phyloP scores from a whole-genome alignment of 129 eudicot genomes.

The Escallonia herrerae region DNA sequence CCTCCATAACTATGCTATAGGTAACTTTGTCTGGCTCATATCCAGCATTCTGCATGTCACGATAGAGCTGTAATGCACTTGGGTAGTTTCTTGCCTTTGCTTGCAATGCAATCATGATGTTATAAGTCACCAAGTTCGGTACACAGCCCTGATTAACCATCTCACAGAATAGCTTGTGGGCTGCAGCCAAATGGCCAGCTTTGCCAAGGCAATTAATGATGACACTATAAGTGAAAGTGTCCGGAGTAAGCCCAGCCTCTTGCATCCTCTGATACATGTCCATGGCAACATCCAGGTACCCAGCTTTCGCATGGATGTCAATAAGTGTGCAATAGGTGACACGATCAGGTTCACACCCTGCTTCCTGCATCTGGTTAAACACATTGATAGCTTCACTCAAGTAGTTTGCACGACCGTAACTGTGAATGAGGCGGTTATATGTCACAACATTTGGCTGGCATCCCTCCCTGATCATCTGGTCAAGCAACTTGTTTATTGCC shows the following conservation, averaged over 20 bases:
- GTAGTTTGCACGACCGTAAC: conserved; percentile 93
- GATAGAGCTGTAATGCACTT: conserved; percentile 65
- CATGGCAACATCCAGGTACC: conserved; percentile 93
- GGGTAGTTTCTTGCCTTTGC: conserved; percentile 94
- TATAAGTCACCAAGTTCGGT: conserved; percentile 86
- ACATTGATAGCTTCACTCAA: conserved; percentile 71
- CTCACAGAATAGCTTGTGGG: conserved; percentile 75
- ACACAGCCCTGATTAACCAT: conserved; percentile 87
- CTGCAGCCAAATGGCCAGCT: conserved; percentile 88
- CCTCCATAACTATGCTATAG: conserved; percentile 96
- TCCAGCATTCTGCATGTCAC: conserved; percentile 79
- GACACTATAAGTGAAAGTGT: conserved; percentile 94
- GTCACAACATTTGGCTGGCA: conserved; percentile 89
- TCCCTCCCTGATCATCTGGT: conserved; percentile 82
- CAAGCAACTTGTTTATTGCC: conserved; percentile 62
- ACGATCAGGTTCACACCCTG: conserved; percentile 84
- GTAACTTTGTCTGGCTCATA: conserved; percentile 95
- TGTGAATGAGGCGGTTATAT: conserved; percentile 88
- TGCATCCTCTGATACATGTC: conserved; percentile 87
- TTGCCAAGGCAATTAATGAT: conserved; percentile 92
- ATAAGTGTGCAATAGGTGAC: conserved; percentile 96
- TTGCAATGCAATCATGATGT: conserved; percentile 92
- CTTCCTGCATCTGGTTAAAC: conserved; percentile 69
- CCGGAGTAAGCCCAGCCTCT: conserved; percentile 93
- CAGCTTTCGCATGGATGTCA: conserved; percentile 98